Base-by-base conservation (phyloP, 2,329 filamentous ascomycete genomes). In the Aspergillus ochraceoroseus region DNA sequence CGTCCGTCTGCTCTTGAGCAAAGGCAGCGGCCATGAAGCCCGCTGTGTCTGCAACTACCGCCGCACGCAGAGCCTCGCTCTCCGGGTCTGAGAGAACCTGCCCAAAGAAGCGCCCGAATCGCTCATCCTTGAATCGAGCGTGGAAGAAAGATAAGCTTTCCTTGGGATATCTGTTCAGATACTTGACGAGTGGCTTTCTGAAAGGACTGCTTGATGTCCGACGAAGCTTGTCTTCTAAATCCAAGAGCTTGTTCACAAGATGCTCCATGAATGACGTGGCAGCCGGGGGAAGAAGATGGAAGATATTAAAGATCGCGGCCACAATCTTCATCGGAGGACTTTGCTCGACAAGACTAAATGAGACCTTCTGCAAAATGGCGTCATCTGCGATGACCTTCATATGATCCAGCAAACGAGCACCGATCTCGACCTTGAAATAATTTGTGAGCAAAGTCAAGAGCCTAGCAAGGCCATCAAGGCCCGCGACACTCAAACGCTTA, bases 341-440 rank as follows among this genome's bases (percentile, higher is more conserved):
- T 59, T 96, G 89, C 62, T 98, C 94, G 44, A 96, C 87, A 52
- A 95, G 82, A 1, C 84, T 89, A 64, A 98, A 98, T 0, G 90
- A 95, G 1, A 92, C 86, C 56, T 89, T 87, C 61, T 96, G 89
- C 51, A 96, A 70, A 9, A 80, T 76, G 36, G 73, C 75, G 2
- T 85, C 77, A 43, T 95, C 88, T 1, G 90, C 89, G 49, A 98
- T 88, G 7, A 83, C 79, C 59, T 90, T 90, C 66, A 95, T 84
- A 56, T 98, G 92, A 49, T 96, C 90, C 7, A 99, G 73, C n/a
- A 99, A 70, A 15, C 92, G 80, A 14, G 87, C 79, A 5, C 92
- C 94, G 38, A 99, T 98, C 61, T 98, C 92, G 1, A 96, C 89
- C 66, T 98, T 99, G 68, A 99, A 99, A 63, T 98, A 98, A 44